Evolutionary conservation across 257 asterid species (phyloP).

Genomic region (Euphrasia confusa): DNA sequence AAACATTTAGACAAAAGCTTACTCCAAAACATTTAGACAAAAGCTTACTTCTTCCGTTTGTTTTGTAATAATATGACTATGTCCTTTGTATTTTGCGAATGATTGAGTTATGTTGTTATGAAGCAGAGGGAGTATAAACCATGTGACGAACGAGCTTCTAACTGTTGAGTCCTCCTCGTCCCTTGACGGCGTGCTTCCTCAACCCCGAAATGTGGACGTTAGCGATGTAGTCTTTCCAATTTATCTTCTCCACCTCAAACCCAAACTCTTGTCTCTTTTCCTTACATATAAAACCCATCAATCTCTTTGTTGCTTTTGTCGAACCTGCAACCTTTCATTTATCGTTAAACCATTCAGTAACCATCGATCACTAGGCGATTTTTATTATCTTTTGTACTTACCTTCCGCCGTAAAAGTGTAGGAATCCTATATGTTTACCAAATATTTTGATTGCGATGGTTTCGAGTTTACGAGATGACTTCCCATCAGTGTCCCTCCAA

Average conservation of each 20-base stretch:
- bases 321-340: conserved; percentile 43
- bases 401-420: conserved; percentile 97
- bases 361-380: too few species aligned
- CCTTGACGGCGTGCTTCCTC: conserved; percentile 92
- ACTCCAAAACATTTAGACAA: too few species aligned
- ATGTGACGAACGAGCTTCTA: conserved; percentile 6
- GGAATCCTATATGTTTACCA: conserved; percentile 76
- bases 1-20: too few species aligned
- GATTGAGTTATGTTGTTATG: too few species aligned
- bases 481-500: conserved; percentile 65
- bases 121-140: too few species aligned
- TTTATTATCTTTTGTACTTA: conserved; percentile 23
- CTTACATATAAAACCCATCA: conserved; percentile 68
- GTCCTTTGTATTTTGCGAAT: too few species aligned
- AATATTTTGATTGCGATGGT: conserved; percentile 59
- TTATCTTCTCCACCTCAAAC: conserved; percentile 75
- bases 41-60: too few species aligned
- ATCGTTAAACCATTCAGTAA: conserved; percentile 4
- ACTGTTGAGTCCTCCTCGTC: conserved; percentile 47
- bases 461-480: conserved; percentile 52
- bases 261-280: conserved; percentile 72
- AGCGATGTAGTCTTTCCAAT: conserved; percentile 83
- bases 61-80: too few species aligned
- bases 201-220: conserved; percentile 90
- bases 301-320: conserved; percentile 75